A percentile compares a stretch with the other conserved stretches of the same genome.
phyloP scores from a whole-genome alignment of 2,329 filamentous ascomycete genomes.

The Sporothrix protearum region DNA sequence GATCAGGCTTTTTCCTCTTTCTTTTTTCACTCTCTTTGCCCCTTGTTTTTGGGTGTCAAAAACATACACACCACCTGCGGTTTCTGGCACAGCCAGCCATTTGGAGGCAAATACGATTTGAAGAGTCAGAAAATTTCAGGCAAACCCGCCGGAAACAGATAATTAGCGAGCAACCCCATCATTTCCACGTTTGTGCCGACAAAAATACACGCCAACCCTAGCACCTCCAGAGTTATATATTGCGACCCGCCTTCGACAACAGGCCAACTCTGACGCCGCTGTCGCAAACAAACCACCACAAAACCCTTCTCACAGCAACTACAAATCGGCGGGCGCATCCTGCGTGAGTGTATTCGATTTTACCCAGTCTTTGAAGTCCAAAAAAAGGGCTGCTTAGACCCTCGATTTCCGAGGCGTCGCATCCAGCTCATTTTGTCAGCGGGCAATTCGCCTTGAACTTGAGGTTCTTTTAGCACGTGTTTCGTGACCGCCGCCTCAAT shows the following conservation, averaged over 20 bases:
- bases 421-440: not conserved
- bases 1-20: not conserved
- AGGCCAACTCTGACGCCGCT: not conserved
- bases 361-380: not conserved
- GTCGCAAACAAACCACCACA: conserved; percentile 8
- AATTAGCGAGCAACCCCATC: not conserved
- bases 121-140: not conserved
- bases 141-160: not conserved
- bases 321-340: not conserved
- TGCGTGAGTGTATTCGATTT: not conserved
- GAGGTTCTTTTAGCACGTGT: not conserved
- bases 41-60: not conserved
- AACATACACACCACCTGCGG: not conserved
- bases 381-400: not conserved
- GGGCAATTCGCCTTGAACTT: not conserved
- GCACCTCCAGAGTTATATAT: conserved; percentile 4
- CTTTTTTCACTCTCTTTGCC: not conserved
- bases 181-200: not conserved
- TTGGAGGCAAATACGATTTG: not conserved
- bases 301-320: not conserved
- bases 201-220: conserved; percentile 5
- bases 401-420: not conserved
- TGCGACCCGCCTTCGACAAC: conserved; percentile 4
- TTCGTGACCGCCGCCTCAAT: not conserved
- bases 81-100: conserved; percentile 4